Percentiles rank a stretch among this genome's conserved stretches.
These are phyloP conservation scores for Marasmius tenuissimus DNA, from an alignment of 1,284 basidiomycete genomes.

Conservation along the genomic window DNA sequence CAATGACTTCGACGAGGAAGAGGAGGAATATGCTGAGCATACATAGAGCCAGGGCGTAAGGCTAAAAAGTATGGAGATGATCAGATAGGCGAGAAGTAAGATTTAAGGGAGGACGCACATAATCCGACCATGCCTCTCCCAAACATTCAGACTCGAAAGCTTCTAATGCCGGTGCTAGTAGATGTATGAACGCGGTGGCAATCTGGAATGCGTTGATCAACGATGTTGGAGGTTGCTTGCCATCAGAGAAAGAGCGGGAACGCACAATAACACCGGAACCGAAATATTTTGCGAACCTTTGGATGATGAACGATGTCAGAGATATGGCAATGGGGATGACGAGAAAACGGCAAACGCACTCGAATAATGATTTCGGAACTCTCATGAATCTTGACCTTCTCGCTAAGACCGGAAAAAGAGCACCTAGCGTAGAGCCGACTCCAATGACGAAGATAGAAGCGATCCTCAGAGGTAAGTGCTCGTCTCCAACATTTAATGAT, in stretches of 20 bases:
- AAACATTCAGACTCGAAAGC: constrained; percentile 77
- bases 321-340: not conserved
- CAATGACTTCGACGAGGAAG: constrained; percentile 83
- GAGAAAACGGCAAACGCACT: constrained; percentile 50
- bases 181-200: constrained; percentile 89
- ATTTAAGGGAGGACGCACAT: constrained; percentile 49
- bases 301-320: constrained; percentile 18
- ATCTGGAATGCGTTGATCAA: constrained; percentile 49
- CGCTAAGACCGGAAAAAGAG: constrained; percentile 83
- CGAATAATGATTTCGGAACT: constrained; percentile 69
- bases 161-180: constrained; percentile 75
- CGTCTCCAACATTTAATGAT: constrained; percentile 27
- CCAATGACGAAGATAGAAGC: constrained; percentile 90
- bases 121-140: constrained; percentile 66
- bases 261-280: constrained; percentile 89
- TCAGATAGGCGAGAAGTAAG: not conserved
- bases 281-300: constrained; percentile 92
- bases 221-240: constrained; percentile 15
- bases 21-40: constrained; percentile 81
- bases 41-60: constrained; percentile 72
- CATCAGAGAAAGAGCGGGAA: constrained; percentile 14
- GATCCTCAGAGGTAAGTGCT: constrained; percentile 58
- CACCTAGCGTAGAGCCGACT: constrained; percentile 64
- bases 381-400: constrained; percentile 54
- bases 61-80: constrained; percentile 7